These are phyloP conservation scores for Trifolium pratense DNA, from an alignment of 306 rosid species.

Conservation along the genomic window DNA sequence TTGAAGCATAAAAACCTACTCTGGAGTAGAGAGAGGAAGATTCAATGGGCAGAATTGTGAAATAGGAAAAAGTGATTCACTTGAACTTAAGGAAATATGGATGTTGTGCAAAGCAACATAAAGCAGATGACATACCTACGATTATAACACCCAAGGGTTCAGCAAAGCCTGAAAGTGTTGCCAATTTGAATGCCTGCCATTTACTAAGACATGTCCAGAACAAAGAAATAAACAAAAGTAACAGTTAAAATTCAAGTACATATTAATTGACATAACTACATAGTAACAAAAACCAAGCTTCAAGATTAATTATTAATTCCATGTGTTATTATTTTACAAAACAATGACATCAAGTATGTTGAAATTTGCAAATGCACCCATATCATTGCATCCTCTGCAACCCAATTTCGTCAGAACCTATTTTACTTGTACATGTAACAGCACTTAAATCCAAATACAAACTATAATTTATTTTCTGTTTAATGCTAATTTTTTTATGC, in stretches of 20 bases:
- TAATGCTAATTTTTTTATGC: constrained; percentile 3
- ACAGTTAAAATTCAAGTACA: constrained; percentile 32
- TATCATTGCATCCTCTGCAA: constrained; percentile 15
- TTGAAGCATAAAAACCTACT: background rate
- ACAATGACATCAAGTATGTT: constrained; percentile 28
- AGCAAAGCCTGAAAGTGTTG: constrained; percentile 95
- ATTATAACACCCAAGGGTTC: constrained; percentile 93
- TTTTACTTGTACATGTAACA: constrained; percentile 8
- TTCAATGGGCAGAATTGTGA: constrained; percentile 11
- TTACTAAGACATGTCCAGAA: constrained; percentile 59
- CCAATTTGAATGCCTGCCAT: constrained; percentile 99
- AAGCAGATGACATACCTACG: constrained; percentile 70
- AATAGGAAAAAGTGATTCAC: constrained; percentile 22
- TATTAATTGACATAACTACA: constrained; percentile 34
- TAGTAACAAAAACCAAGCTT: constrained; percentile 28
- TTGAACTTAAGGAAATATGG: background rate
- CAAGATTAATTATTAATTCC: constrained; percentile 16
- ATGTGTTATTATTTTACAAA: constrained; percentile 3
- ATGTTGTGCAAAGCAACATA: constrained; percentile 22
- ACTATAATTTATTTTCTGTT: constrained; percentile 12
- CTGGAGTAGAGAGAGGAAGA: constrained; percentile 24
- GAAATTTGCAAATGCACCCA: constrained; percentile 25
- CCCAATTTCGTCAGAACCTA: constrained; percentile 21
- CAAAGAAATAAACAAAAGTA: constrained; percentile 10
- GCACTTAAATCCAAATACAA: constrained; percentile 37